Percentiles rank a stretch among this genome's conserved stretches.
phyloP scores from a whole-genome alignment of 106 monocot genomes.

The Dioscorea dumetorum region DNA sequence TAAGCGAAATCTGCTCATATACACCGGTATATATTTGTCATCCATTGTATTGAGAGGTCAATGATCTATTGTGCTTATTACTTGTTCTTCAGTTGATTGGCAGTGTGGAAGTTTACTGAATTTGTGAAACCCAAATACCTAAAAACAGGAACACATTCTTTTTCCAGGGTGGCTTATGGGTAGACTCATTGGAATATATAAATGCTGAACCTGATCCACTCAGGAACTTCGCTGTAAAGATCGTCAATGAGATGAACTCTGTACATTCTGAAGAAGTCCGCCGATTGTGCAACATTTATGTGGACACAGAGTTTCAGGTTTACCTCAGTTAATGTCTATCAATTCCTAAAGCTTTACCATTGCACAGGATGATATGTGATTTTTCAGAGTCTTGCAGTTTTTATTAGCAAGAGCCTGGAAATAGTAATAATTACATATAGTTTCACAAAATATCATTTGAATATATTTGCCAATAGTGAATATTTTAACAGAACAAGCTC shows the following conservation, averaged over 20 bases:
- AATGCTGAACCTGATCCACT: conserved; percentile 84
- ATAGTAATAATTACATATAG: no score
- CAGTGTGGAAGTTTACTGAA: no score
- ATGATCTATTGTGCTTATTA: no score
- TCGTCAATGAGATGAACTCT: conserved; percentile 78
- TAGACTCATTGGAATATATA: conserved; percentile 51
- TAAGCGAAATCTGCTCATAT: no score
- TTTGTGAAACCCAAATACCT: background rate
- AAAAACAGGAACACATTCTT: background rate
- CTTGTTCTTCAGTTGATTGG: no score
- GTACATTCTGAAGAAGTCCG: conserved; percentile 77
- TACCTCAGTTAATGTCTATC: background rate
- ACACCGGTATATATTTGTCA: no score
- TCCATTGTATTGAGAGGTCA: no score
- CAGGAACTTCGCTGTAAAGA: conserved; percentile 66
- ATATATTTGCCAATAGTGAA: background rate
- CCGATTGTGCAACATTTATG: conserved; percentile 57
- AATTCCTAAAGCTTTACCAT: no score
- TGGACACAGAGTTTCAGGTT: conserved; percentile 81
- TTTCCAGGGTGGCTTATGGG: conserved; percentile 69
- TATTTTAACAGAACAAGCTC: background rate
- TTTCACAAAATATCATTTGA: no score
- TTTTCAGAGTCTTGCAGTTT: no score
- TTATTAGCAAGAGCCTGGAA: no score
- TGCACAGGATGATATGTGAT: no score